Percentiles rank a stretch among this genome's conserved stretches.
phyloP scores from a whole-genome alignment of 495 filamentous ascomycete genomes.

The Thermothielavioides terrestris region DNA sequence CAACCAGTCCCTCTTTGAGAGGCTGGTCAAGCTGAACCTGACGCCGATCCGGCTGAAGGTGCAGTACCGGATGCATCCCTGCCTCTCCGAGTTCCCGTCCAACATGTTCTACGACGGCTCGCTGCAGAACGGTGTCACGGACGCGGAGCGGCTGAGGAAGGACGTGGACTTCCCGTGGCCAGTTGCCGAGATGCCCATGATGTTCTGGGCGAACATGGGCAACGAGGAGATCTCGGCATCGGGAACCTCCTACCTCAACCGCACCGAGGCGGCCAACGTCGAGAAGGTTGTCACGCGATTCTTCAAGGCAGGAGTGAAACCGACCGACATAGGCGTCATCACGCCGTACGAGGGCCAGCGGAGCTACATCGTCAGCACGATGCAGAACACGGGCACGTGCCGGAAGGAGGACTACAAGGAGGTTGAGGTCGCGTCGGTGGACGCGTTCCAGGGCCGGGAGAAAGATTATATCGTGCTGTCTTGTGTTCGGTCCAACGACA shows the following conservation, averaged over 20 bases:
- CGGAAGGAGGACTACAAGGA: constrained; percentile 99
- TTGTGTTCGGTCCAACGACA: constrained; percentile 97
- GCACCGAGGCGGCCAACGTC: constrained; percentile 92
- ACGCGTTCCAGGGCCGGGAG: constrained; percentile 97
- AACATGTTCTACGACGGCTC: constrained; percentile 99
- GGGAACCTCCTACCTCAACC: constrained; percentile 95
- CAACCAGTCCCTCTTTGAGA: constrained; percentile 96
- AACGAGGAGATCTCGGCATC: constrained; percentile 98
- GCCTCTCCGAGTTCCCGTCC: constrained; percentile 93
- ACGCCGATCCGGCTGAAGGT: constrained; percentile 90
- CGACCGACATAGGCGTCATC: constrained; percentile 89
- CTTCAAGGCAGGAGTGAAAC: constrained; percentile 97
- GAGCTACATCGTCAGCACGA: constrained; percentile 96
- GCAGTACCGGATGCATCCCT: constrained; percentile 99
- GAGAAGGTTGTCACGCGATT: constrained; percentile 98
- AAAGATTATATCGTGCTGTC: constrained; percentile 99
- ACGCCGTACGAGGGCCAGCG: constrained; percentile 98
- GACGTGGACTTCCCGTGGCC: constrained; percentile 99
- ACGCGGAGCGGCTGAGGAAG: constrained; percentile 73
- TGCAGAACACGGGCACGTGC: constrained; percentile 95
- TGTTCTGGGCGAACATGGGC: constrained; percentile 99
- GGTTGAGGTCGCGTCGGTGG: constrained; percentile 95
- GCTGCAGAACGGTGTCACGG: constrained; percentile 93
- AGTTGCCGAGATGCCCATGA: constrained; percentile 89
- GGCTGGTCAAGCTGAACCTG: constrained; percentile 86